A percentile compares a stretch with the other conserved stretches of the same genome.
Evolutionary conservation across 345 rosid genomes (phyloP).

Genomic region (Citrus maxima): DNA sequence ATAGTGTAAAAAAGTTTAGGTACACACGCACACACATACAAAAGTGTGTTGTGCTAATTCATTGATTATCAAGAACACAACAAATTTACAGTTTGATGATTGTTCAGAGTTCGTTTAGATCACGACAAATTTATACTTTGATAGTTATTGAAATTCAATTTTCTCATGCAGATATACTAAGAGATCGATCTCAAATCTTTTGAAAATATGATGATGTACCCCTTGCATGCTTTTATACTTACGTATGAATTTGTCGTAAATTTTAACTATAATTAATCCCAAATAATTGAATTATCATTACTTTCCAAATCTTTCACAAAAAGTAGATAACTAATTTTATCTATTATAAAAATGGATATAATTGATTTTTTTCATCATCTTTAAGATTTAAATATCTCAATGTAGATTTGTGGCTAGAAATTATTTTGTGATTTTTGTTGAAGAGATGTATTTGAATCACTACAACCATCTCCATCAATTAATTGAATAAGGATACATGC

Average conservation of each 20-base stretch:
- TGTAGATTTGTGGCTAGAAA: no score
- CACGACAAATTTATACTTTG: not conserved
- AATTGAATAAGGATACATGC: not conserved
- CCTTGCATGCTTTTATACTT: not conserved
- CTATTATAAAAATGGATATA: not conserved
- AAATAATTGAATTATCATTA: not conserved
- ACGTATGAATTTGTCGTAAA: no score
- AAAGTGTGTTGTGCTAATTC: not conserved
- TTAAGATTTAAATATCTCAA: not conserved
- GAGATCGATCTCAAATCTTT: not conserved
- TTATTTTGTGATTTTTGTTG: not conserved
- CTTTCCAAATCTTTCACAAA: not conserved
- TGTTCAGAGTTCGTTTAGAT: not conserved
- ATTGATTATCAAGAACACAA: not conserved
- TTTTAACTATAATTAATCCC: not conserved
- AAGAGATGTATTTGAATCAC: not conserved
- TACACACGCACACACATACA: not conserved
- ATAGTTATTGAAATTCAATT: not conserved
- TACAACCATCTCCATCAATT: not conserved
- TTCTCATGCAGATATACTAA: not conserved
- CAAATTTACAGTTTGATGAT: not conserved
- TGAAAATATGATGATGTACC: not conserved
- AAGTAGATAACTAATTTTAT: not conserved
- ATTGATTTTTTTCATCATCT: no score
- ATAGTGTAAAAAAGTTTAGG: not conserved